These are phyloP conservation scores for Suhomyces bokatorum DNA, from an alignment of 1,139 yeast genomes.

Conservation along the genomic window DNA sequence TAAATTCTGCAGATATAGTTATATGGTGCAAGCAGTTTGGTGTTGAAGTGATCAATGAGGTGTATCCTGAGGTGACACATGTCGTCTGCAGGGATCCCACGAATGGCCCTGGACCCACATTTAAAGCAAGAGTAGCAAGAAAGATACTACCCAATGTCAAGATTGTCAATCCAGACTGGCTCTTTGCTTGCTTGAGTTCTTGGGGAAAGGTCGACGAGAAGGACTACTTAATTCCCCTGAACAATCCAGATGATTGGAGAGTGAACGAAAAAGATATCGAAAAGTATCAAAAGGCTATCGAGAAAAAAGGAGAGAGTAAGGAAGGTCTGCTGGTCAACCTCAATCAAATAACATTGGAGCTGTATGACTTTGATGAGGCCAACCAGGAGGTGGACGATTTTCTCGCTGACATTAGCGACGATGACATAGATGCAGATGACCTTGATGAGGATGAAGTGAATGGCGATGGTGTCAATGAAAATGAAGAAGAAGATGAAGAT, in stretches of 20 bases:
- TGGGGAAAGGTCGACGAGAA: conserved; percentile 75
- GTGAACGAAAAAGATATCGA: conserved; percentile 46
- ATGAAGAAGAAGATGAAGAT: conserved; percentile 15
- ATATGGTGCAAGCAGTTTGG: conserved; percentile 94
- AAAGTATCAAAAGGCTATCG: conserved; percentile 39
- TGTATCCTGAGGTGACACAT: conserved; percentile 78
- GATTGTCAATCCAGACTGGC: conserved; percentile 91
- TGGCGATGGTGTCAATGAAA: conserved; percentile 24
- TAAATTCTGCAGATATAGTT: conserved; percentile 79
- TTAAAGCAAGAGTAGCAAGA: conserved; percentile 76
- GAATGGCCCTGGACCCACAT: conserved; percentile 41
- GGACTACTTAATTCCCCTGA: conserved; percentile 55
- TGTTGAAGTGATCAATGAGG: conserved; percentile 76
- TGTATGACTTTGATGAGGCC: conserved; percentile 54
- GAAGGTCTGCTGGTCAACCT: conserved; percentile 22
- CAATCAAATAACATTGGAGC: conserved; percentile 37
- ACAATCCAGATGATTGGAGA: conserved; percentile 41
- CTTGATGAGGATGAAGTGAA: conserved; percentile 36
- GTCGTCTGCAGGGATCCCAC: conserved; percentile 72
- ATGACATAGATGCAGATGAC: conserved; percentile 44
- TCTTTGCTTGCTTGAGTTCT: conserved; percentile 76
- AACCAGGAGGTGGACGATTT: conserved; percentile 63
- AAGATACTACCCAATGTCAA: conserved; percentile 65
- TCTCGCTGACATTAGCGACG: conserved; percentile 56
- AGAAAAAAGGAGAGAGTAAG: conserved; percentile 20